A percentile compares a stretch with the other conserved stretches of the same genome.
These are phyloP conservation scores for Talaromyces sp. DNA, from an alignment of 2,329 filamentous ascomycete species.

Conservation along the genomic window DNA sequence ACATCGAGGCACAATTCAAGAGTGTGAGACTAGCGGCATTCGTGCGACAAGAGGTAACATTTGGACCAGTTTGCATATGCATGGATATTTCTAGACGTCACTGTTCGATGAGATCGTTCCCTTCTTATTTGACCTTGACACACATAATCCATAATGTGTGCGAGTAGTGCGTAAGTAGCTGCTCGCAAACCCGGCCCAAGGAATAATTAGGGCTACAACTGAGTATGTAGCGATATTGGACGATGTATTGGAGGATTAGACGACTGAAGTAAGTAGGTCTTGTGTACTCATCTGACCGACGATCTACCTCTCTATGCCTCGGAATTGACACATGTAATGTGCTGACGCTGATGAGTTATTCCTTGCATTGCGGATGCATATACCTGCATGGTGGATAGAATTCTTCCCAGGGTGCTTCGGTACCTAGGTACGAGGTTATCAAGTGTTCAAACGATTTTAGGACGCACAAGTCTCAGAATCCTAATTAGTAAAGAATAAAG, in stretches of 20 bases:
- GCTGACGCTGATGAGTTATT: too few relatives aligned
- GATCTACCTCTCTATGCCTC: too few relatives aligned
- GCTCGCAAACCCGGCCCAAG: neutral
- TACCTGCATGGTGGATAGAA: too few relatives aligned
- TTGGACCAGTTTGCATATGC: neutral
- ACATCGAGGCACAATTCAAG: neutral
- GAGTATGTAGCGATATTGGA: too few relatives aligned
- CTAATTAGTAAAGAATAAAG: neutral
- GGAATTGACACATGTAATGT: too few relatives aligned
- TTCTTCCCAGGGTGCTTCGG: neutral
- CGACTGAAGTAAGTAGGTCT: too few relatives aligned
- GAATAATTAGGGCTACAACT: neutral
- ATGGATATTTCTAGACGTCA: neutral
- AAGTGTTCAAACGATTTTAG: neutral
- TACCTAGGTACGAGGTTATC: neutral
- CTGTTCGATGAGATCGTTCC: neutral
- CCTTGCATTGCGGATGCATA: too few relatives aligned
- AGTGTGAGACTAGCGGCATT: neutral
- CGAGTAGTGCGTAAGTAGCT: neutral
- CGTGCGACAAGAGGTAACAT: neutral
- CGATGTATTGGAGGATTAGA: too few relatives aligned
- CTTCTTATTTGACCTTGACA: too few relatives aligned
- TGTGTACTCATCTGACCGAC: too few relatives aligned
- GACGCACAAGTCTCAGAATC: neutral
- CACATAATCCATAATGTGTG: neutral